Evolutionary conservation across 805 yeast genomes (phyloP).

Genomic region (Debaryomyces maramus): DNA sequence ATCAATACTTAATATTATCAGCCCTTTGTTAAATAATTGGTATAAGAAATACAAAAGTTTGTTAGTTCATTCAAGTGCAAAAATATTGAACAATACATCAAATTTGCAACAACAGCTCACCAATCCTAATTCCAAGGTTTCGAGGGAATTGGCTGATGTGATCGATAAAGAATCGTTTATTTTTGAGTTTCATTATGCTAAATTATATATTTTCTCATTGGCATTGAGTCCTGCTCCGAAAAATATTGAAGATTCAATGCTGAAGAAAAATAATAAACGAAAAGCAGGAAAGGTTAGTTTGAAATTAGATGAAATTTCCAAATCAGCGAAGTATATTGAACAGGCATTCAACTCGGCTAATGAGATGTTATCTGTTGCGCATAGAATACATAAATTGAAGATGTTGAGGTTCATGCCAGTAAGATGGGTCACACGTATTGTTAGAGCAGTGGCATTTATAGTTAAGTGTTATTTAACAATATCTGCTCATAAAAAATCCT

Average conservation of each 20-base stretch:
- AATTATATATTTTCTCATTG: constrained; percentile 78
- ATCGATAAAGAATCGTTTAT: constrained; percentile 71
- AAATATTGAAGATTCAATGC: constrained; percentile 11
- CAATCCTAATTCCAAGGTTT: constrained; percentile 33
- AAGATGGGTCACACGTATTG: constrained; percentile 85
- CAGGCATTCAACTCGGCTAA: constrained; percentile 83
- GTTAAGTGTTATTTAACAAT: constrained; percentile 80
- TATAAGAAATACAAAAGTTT: constrained; percentile 58
- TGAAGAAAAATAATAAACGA: constrained; percentile 10
- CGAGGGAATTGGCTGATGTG: constrained; percentile 38
- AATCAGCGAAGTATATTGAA: constrained; percentile 74
- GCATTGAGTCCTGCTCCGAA: constrained; percentile 56
- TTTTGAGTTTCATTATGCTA: constrained; percentile 82
- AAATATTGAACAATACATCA: constrained; percentile 29
- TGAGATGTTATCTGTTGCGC: constrained; percentile 70
- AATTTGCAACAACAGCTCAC: constrained; percentile 22
- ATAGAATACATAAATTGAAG: constrained; percentile 62
- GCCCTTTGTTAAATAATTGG: constrained; percentile 83
- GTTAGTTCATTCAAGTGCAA: constrained; percentile 49
- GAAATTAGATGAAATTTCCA: constrained; percentile 67
- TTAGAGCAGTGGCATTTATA: constrained; percentile 85
- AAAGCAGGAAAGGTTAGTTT: constrained; percentile 29
- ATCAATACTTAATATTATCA: constrained; percentile 66
- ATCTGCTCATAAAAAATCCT: constrained; percentile 43
- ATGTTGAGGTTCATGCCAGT: constrained; percentile 81